phyloP scores from a whole-genome alignment of 345 rosid genomes.

The Odontarrhena argentea region DNA sequence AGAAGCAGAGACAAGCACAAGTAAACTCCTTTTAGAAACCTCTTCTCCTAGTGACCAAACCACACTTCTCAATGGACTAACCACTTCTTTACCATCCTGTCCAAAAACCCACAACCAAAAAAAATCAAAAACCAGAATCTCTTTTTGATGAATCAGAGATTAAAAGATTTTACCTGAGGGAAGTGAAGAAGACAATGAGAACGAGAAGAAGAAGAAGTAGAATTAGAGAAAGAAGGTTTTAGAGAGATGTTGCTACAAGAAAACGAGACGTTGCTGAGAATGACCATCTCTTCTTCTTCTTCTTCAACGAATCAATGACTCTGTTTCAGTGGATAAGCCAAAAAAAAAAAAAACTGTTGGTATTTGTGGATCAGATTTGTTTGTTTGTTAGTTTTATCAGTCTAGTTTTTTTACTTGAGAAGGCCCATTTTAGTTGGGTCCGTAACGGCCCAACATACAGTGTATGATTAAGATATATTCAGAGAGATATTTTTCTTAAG shows the following conservation, averaged over 20 bases:
- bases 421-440: conserved; percentile 12
- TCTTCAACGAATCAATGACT: conserved; percentile 19
- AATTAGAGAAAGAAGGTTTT: conserved; percentile 29
- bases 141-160: not conserved
- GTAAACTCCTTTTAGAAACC: conserved; percentile 53
- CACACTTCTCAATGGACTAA: conserved; percentile 34
- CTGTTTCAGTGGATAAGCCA: conserved; percentile 30
- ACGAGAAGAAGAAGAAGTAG: conserved; percentile 35
- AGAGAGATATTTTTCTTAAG: too few species aligned
- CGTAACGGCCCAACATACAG: not conserved
- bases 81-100: conserved; percentile 33
- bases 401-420: not conserved
- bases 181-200: conserved; percentile 27
- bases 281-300: conserved; percentile 45
- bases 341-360: not conserved
- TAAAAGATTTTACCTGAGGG: conserved; percentile 34
- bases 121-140: not conserved
- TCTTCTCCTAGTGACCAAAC: conserved; percentile 43
- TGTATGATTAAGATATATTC: not conserved
- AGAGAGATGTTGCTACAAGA: conserved; percentile 44
- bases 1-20: conserved; percentile 69
- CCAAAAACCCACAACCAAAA: not conserved
- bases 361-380: conserved; percentile 30
- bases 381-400: not conserved
- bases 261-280: conserved; percentile 53